Evolutionary conservation across 1,284 basidiomycete genomes (phyloP).

Genomic region (Ustilago curta): DNA sequence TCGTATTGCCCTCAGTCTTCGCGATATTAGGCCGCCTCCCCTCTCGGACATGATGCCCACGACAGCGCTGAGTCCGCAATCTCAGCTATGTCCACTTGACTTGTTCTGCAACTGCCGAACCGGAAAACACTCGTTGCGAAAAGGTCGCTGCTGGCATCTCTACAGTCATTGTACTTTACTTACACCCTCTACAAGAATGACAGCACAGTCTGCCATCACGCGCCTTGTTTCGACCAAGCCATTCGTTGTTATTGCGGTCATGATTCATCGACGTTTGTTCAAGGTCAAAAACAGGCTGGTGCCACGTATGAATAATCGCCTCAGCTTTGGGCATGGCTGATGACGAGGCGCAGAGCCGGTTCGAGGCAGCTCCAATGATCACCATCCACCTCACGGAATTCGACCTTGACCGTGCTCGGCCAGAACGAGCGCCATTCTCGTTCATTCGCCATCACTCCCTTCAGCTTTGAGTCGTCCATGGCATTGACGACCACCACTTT

Average conservation of each 20-base stretch:
- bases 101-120: too few relatives aligned
- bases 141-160: neutral
- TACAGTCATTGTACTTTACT: slow-evolving; percentile 38
- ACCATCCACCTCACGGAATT: slow-evolving; percentile 17
- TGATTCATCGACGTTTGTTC: neutral
- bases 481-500: slow-evolving; percentile 32
- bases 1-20: slow-evolving; percentile 46
- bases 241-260: slow-evolving; percentile 1
- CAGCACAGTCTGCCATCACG: slow-evolving; percentile 15
- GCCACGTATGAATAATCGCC: neutral
- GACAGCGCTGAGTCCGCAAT: neutral
- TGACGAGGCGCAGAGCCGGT: slow-evolving; percentile 27
- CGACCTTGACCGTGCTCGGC: slow-evolving; percentile 12
- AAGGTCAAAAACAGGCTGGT: neutral
- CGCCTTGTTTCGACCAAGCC: neutral
- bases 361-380: slow-evolving; percentile 44
- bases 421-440: slow-evolving; percentile 36
- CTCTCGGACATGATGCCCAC: neutral
- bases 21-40: slow-evolving; percentile 14
- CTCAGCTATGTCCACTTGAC: neutral
- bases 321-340: slow-evolving; percentile 4
- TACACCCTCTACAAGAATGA: slow-evolving; percentile 13
- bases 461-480: slow-evolving; percentile 15
- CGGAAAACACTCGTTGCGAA: too few relatives aligned
- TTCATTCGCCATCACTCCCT: slow-evolving; percentile 31